A percentile compares a stretch with the other conserved stretches of the same genome.
Conservation (phyloP, 805 yeast genomes). For the Kuraishia piskuri region DNA sequence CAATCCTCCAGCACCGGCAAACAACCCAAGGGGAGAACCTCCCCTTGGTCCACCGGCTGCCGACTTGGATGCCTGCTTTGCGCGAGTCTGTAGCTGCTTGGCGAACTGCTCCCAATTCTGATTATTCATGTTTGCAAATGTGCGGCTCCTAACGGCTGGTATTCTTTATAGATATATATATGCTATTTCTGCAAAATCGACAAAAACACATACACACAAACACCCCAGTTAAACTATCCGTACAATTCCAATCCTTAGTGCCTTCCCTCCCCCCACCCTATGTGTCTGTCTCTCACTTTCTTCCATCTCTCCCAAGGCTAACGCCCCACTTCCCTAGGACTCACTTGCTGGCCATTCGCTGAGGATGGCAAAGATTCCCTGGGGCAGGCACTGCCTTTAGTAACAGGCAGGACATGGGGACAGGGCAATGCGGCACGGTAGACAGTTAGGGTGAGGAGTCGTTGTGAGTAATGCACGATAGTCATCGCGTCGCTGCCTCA, state of each 20-base stretch:
- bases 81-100: constrained; percentile 36
- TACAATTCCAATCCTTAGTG: too few relatives aligned
- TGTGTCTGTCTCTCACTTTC: not conserved
- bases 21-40: constrained; percentile 38
- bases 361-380: not conserved
- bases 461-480: not conserved
- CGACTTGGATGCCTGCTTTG: constrained; percentile 29
- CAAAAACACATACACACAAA: too few relatives aligned
- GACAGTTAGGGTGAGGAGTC: too few relatives aligned
- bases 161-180: too few relatives aligned
- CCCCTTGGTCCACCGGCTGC: constrained; percentile 8
- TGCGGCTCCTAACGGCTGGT: not conserved
- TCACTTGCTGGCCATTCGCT: not conserved
- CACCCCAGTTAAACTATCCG: too few relatives aligned
- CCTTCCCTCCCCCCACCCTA: not conserved
- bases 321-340: not conserved
- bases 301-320: not conserved
- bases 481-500: not conserved
- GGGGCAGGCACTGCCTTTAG: not conserved
- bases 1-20: constrained; percentile 59
- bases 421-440: too few relatives aligned
- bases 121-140: constrained; percentile 19
- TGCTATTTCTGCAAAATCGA: too few relatives aligned
- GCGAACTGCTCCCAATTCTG: constrained; percentile 47
- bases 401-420: too few relatives aligned